These are phyloP conservation scores for Vigna mungo DNA, from an alignment of 306 rosid species.

Conservation along the genomic window DNA sequence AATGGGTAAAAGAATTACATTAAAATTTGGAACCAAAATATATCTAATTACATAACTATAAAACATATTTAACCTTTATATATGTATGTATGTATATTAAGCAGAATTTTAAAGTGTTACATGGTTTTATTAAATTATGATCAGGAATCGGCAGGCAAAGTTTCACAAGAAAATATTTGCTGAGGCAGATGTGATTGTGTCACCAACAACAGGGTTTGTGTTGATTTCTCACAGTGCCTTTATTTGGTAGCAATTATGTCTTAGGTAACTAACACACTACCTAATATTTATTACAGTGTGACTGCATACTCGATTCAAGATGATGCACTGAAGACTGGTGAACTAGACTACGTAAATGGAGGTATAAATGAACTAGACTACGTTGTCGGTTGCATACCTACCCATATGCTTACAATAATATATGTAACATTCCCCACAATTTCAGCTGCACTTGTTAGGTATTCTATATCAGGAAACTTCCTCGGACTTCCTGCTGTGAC, in stretches of 20 bases:
- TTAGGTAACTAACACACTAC: constrained; percentile 13
- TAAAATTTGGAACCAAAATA: no score
- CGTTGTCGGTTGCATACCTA: neutral
- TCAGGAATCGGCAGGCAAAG: constrained; percentile 84
- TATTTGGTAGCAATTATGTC: constrained; percentile 16
- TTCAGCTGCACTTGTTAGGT: constrained; percentile 91
- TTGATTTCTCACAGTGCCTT: constrained; percentile 31
- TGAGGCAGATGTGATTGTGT: constrained; percentile 82
- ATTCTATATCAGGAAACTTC: constrained; percentile 87
- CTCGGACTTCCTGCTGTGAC: constrained; percentile 88
- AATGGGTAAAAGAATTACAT: no score
- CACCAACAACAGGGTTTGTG: constrained; percentile 87
- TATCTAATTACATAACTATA: no score
- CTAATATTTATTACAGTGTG: constrained; percentile 60
- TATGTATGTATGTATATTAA: no score
- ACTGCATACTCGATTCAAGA: constrained; percentile 85
- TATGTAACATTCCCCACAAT: constrained; percentile 16
- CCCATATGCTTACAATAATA: neutral
- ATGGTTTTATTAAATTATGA: constrained; percentile 15
- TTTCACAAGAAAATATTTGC: constrained; percentile 73
- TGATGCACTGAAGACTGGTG: constrained; percentile 86
- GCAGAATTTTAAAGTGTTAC: neutral
- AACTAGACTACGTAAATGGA: constrained; percentile 94
- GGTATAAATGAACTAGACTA: constrained; percentile 52
- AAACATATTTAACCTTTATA: no score